Percentiles rank a stretch among this genome's conserved stretches.
These are phyloP conservation scores for Malus hybrid DNA, from an alignment of 331 rosid genomes.

Conservation along the genomic window DNA sequence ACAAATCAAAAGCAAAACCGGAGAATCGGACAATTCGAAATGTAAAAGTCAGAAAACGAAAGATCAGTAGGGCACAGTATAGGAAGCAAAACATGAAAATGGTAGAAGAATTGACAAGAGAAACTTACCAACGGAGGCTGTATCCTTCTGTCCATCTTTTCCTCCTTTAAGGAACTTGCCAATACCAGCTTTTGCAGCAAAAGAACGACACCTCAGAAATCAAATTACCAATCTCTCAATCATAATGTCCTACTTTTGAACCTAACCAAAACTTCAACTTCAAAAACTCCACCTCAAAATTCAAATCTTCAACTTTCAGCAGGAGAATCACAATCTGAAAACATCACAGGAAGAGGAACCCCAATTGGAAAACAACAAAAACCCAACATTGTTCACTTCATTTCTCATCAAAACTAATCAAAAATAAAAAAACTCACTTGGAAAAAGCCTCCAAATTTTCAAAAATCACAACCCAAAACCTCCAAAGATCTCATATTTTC, in stretches of 20 bases:
- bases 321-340: slow-evolving; percentile 13
- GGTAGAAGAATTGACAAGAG: background rate
- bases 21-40: background rate
- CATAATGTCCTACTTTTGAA: slow-evolving; percentile 32
- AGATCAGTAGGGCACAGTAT: background rate
- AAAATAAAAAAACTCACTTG: slow-evolving; percentile 21
- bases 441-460: slow-evolving; percentile 16
- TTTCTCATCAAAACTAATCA: slow-evolving; percentile 28
- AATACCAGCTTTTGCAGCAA: slow-evolving; percentile 20
- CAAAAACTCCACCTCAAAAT: background rate
- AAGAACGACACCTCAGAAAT: background rate
- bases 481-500: slow-evolving; percentile 29
- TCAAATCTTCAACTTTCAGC: slow-evolving; percentile 4
- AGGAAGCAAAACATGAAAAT: background rate
- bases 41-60: background rate
- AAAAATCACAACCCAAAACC: slow-evolving; percentile 15
- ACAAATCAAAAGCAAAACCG: background rate
- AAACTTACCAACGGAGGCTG: slow-evolving; percentile 93
- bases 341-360: slow-evolving; percentile 11
- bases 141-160: slow-evolving; percentile 77
- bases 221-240: slow-evolving; percentile 21
- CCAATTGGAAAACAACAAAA: slow-evolving; percentile 14
- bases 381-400: slow-evolving; percentile 23
- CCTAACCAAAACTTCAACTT: slow-evolving; percentile 12
- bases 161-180: slow-evolving; percentile 19